These are phyloP conservation scores for Thermochaetoides dissita DNA, from an alignment of 2,329 filamentous ascomycete genomes.

Conservation along the genomic window DNA sequence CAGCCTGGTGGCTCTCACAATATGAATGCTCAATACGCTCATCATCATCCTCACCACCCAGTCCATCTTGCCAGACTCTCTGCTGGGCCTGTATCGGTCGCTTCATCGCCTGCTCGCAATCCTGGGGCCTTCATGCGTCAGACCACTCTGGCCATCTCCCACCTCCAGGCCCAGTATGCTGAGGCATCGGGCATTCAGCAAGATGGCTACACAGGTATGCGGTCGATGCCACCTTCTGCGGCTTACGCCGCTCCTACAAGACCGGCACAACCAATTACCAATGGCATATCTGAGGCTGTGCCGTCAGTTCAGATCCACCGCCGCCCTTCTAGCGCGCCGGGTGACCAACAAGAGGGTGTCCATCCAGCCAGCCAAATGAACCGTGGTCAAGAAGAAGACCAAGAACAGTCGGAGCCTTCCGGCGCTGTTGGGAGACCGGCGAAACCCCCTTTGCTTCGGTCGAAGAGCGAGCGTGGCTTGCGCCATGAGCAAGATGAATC, in stretches of 20 bases:
- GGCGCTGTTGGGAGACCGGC: constrained; percentile 21
- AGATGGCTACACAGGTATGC: no score
- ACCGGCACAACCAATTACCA: constrained; percentile 1
- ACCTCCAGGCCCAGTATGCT: constrained; percentile 10
- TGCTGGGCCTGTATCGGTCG: neutral
- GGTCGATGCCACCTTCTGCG: neutral
- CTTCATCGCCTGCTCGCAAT: constrained; percentile 10
- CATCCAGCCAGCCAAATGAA: constrained; percentile 14
- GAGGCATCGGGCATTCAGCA: constrained; percentile 6
- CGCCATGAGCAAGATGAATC: constrained; percentile 20
- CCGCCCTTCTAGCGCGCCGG: constrained; percentile 34
- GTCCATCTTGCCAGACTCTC: constrained; percentile 7
- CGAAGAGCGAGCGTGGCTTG: constrained; percentile 41
- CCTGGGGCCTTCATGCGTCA: constrained; percentile 10
- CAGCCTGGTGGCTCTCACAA: no score
- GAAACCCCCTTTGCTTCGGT: constrained; percentile 40
- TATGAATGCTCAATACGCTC: no score
- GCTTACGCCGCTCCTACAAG: constrained; percentile 1
- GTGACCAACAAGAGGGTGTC: constrained; percentile 21
- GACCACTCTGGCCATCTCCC: constrained; percentile 11
- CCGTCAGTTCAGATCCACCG: constrained; percentile 13
- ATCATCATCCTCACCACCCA: neutral
- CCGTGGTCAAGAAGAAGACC: constrained; percentile 4
- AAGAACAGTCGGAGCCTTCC: neutral
- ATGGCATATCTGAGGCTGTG: constrained; percentile 3